Base-by-base conservation (phyloP, 1,284 basidiomycete genomes). In the Ustanciosporium gigantosporum region DNA sequence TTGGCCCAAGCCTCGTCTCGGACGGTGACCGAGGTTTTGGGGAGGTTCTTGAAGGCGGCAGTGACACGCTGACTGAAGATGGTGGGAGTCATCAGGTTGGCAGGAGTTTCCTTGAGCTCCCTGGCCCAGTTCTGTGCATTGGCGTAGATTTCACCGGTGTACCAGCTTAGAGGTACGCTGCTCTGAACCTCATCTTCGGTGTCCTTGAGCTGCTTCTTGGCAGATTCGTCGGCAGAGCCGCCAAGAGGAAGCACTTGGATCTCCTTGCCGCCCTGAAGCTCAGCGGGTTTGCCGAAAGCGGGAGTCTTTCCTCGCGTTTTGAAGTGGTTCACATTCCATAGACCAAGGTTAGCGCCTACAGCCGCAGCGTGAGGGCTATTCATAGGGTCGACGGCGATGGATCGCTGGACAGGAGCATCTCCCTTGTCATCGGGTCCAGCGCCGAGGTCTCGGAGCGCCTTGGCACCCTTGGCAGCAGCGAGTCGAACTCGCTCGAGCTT, bases 1-100 rank as follows among this genome's bases (percentile, higher is more conserved):
- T 84, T 82, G 11, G 88, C 89, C 89, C 90, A 92, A 87, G 87
- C 87, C 81, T 87, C 85, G 66, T 93, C 90, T 36, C 82, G 86
- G 14, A 88, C 84, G 34, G 85, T 82, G 40, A 91, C 81, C 66
- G 87, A 81, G 6, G 89, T 85, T 66, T 89, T 87, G 7, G 83
- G 79, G 24, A 92, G 48, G 17, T 84, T 85, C 25, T 82, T 79
- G 64, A 91, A 88, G 47, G 86, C 87, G 41, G 83, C 81, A 75
- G 84, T 81, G 47, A 87, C 84, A 17, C 87, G 84, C 76, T 91
- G 84, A 23, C 83, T 82, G 77, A 93, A 92, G 25, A 80, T 80
- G 84, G 87, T 76, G 6, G 68, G 68, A 13, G 66, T 66, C 48
- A 70, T 52, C 27, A 66, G 84, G 76, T 93, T 92, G 7, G 86